Percentiles rank a stretch among this genome's conserved stretches.
phyloP scores from a whole-genome alignment of 176 grass and related monocot species.

The Oryza rufipogon region DNA sequence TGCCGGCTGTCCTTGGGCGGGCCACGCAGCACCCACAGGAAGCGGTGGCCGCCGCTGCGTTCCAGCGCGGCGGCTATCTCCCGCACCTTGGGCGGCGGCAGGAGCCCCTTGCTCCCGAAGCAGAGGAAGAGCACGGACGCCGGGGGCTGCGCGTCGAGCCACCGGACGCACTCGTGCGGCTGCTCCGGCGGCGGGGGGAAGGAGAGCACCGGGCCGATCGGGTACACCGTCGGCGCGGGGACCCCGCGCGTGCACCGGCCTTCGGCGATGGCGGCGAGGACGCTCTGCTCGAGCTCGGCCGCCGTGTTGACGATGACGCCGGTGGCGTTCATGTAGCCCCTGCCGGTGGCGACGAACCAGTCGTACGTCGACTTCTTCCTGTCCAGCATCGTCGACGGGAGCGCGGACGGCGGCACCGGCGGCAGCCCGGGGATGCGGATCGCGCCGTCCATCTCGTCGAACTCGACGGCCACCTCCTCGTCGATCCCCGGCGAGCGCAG shows the following conservation, averaged over 20 bases:
- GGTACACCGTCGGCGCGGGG: conserved; percentile 14
- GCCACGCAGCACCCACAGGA: neutral
- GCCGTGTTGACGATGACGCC: conserved; percentile 59
- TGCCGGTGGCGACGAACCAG: conserved; percentile 42
- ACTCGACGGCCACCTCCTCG: neutral
- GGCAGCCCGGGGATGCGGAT: conserved; percentile 22
- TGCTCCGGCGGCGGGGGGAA: neutral
- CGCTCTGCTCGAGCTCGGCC: conserved; percentile 40
- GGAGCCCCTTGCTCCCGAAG: neutral
- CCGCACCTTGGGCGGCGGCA: neutral
- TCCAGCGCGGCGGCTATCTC: neutral
- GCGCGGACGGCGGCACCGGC: conserved; percentile 28
- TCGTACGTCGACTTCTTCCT: conserved; percentile 28
- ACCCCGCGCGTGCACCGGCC: conserved; percentile 24
- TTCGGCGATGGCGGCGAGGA: conserved; percentile 24
- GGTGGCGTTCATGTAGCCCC: conserved; percentile 27
- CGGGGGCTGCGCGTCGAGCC: neutral
- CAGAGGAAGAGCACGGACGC: neutral
- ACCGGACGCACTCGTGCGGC: neutral
- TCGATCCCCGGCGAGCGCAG: neutral
- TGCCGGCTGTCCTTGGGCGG: neutral
- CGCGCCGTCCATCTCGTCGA: neutral
- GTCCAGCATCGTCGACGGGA: conserved; percentile 40
- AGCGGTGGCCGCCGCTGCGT: neutral
- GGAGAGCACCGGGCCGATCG: conserved; percentile 27